Conservation (phyloP, 257 asterid species). For the Solanum ossicruentum region DNA sequence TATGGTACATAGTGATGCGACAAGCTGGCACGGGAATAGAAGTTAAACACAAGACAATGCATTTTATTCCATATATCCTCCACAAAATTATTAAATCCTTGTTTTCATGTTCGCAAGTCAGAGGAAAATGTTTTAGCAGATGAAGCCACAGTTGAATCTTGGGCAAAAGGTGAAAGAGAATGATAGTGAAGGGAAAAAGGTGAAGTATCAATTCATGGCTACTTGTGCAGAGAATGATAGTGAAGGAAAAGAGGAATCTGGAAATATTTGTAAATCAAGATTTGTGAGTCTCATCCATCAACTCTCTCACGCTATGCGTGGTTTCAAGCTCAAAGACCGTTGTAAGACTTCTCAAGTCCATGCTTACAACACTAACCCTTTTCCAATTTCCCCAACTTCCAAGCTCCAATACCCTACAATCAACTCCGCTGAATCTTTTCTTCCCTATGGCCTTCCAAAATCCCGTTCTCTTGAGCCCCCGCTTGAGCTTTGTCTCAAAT, state of each 20-base stretch:
- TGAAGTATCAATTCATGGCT: constrained; percentile 23
- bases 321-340: constrained; percentile 43
- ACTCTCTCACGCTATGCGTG: constrained; percentile 17
- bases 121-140: not conserved
- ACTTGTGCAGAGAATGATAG: constrained; percentile 15
- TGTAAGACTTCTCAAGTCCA: constrained; percentile 41
- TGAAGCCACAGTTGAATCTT: not conserved
- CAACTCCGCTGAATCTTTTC: constrained; percentile 26
- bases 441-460: constrained; percentile 35
- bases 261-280: constrained; percentile 17
- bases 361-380: constrained; percentile 23
- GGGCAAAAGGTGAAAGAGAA: not conserved
- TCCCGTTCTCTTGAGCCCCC: constrained; percentile 27
- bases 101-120: not conserved
- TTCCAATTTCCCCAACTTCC: not conserved
- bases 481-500: constrained; percentile 26
- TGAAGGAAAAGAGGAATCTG: constrained; percentile 11
- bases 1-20: too few species aligned
- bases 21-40: too few species aligned
- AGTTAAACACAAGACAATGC: too few species aligned
- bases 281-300: constrained; percentile 28
- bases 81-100: too few species aligned
- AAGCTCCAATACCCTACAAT: constrained; percentile 20
- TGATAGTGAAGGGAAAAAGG: not conserved
- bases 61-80: too few species aligned